Base-by-base conservation (phyloP, 2,329 filamentous ascomycete species). In the Pseudocercospora eumusae region DNA sequence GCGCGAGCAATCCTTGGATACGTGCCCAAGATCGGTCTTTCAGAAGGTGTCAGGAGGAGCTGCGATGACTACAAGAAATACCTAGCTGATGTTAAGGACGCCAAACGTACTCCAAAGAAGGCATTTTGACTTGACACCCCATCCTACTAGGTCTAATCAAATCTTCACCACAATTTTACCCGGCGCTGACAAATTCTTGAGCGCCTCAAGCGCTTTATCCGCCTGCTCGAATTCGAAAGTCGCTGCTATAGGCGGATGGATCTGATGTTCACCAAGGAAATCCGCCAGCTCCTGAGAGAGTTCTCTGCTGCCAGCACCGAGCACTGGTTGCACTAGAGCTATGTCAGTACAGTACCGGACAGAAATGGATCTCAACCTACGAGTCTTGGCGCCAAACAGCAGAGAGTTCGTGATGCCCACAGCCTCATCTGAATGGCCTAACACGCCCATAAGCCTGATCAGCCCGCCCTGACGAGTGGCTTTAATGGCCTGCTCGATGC, bases 1-100 rank as follows among this genome's bases (percentile, higher is more conserved):
- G 84, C 83, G 44, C 79, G 73, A 64, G 69, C 69, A 54, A 72
- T 86, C 1, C 67, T 87, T 64, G 82, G 83, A 18, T 86, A 86
- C 69, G 70, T 76, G 62, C 79, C 84, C 47, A 74, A 74, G 56
- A 77, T 86, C 10, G 75, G 76, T 1, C 75, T 86, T 57, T 77
- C 81, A 40, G 81, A 84, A 31, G 84, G 79, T 1, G 76, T 86
- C 36, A 75, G 76, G 58, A 69, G 78, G 60, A 81, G 78, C 63
- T 83, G 82, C 68, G 76, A 79, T 64, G 71, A 70, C 45, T 72
- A 73, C 55, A 68, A 70, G 58, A 63, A 40, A 59, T 55, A 66
- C 61, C 53, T 69, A 27, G 65, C 63, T n/a, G 44, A 61, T 54
- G 44, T 55, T 15, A 31, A 54, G 36, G 54, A 5, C 20, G 15